Evolutionary conservation across 1,284 basidiomycete species (phyloP), one percentile per base, ranked within the genome.

Genomic region (Polyporus tsugae): DNA sequence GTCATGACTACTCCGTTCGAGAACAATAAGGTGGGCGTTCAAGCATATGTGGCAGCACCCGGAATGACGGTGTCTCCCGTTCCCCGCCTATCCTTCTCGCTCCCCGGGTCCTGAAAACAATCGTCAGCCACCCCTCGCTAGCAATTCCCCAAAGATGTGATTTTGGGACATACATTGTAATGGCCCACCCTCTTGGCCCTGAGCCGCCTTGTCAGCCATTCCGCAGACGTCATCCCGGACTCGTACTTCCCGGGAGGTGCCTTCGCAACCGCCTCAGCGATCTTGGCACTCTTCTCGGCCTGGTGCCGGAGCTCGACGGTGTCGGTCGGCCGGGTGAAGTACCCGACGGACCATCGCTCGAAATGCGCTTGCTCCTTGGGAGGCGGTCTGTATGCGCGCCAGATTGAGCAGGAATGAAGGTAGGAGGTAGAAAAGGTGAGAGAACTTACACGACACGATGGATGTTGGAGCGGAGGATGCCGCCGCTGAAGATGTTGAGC

Each of bases 401-500:
- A 52, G 6, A 6, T 11, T 42, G 25, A n/a, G 39, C 19, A 2
- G 2, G 6, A 11, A 29, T 19, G 17, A 25, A n/a, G 38, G 38
- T 1, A 36, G 10, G 22, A 29, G 5, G 22, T 29, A 29, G 13
- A 5, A 2, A n/a, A 17, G 17, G 1, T 13, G 70, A n/a, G n/a
- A n/a, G n/a, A 29, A 61, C 80, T 25, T 63, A 77, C 79, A 81
- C 72, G 55, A 80, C 79, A 22, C 79, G 78, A 69, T 81, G 78
- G 64, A 81, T 70, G 70, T 80, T 80, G 36, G 78, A 79, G 38
- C 76, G 77, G n/a, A 83, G 70, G 58, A 83, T 78, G 38, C 82
- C 82, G 1, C 78, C 81, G 58, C 79, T 82, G 71, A 82, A 80
- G 36, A 80, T 78, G 15, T 79, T 75, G 74, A 82, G 75, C 1